Conservation (phyloP, 2,329 filamentous ascomycete species). For the Fusarium sp. region DNA sequence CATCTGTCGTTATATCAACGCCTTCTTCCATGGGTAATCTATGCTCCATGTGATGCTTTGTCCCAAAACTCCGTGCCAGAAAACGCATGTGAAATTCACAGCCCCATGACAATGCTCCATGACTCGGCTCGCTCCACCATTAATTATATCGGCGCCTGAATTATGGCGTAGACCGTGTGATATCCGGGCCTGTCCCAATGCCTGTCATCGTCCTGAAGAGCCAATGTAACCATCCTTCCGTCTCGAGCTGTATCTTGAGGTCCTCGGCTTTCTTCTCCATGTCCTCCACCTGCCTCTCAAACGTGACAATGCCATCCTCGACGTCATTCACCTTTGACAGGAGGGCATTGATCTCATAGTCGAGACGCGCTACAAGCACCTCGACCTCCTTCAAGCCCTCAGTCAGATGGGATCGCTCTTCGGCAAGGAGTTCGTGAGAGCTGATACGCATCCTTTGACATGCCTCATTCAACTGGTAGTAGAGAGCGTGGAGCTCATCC, state of each 20-base stretch:
- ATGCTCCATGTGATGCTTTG: conserved; percentile 9
- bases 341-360: conserved; percentile 91
- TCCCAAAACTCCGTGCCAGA: conserved; percentile 34
- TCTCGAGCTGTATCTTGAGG: conserved; percentile 72
- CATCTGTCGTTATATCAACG: conserved; percentile 15
- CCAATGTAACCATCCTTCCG: conserved; percentile 74
- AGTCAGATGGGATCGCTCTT: conserved; percentile 75
- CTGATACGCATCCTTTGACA: conserved; percentile 76
- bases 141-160: not conserved
- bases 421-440: conserved; percentile 75
- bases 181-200: conserved; percentile 70
- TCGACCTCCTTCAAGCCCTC: conserved; percentile 85
- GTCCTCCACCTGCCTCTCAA: conserved; percentile 81
- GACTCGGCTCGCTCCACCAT: not conserved
- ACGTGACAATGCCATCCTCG: conserved; percentile 83
- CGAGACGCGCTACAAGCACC: conserved; percentile 83
- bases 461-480: conserved; percentile 76
- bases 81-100: conserved; percentile 2
- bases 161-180: conserved; percentile 50
- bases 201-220: conserved; percentile 71
- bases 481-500: conserved; percentile 73
- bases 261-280: conserved; percentile 74
- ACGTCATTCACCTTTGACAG: conserved; percentile 86
- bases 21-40: conserved; percentile 13
- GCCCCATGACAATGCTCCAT: conserved; percentile 8